These are phyloP conservation scores for Panicum hallii DNA, from an alignment of 202 grass and related monocot genomes.

Conservation along the genomic window DNA sequence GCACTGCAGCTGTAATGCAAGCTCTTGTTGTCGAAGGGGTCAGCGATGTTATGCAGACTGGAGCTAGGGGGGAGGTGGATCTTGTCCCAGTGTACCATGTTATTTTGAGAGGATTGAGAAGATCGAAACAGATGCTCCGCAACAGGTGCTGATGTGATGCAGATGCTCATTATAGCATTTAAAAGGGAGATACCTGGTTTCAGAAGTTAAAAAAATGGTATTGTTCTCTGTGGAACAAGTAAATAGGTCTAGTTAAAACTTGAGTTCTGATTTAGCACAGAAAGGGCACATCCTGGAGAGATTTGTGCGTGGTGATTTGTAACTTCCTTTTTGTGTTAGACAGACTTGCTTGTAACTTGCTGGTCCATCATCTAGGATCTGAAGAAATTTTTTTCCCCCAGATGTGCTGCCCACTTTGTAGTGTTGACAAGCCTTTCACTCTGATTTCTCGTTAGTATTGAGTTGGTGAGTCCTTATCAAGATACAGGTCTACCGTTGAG, in stretches of 20 bases:
- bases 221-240: background rate
- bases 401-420: background rate
- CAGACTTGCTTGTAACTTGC: background rate
- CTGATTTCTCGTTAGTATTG: slow-evolving; percentile 2
- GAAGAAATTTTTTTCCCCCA: slow-evolving; percentile 21
- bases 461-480: background rate
- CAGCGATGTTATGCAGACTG: slow-evolving; percentile 2
- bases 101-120: slow-evolving; percentile 10
- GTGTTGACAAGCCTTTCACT: background rate
- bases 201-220: background rate
- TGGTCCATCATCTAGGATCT: background rate
- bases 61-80: slow-evolving; percentile 24
- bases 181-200: slow-evolving; percentile 14
- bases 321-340: background rate
- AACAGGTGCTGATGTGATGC: slow-evolving; percentile 28
- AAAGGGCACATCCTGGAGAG: background rate
- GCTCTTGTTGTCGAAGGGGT: slow-evolving; percentile 11
- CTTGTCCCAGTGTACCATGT: slow-evolving; percentile 23
- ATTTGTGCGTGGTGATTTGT: slow-evolving; percentile 4
- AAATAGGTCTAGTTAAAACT: background rate
- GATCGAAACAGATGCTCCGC: background rate
- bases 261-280: background rate
- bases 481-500: slow-evolving; percentile 8
- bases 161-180: slow-evolving; percentile 30
- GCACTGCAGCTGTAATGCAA: slow-evolving; percentile 22